Evolutionary conservation across 1,139 yeast species (phyloP).

Genomic region (Pichia cactophila): DNA sequence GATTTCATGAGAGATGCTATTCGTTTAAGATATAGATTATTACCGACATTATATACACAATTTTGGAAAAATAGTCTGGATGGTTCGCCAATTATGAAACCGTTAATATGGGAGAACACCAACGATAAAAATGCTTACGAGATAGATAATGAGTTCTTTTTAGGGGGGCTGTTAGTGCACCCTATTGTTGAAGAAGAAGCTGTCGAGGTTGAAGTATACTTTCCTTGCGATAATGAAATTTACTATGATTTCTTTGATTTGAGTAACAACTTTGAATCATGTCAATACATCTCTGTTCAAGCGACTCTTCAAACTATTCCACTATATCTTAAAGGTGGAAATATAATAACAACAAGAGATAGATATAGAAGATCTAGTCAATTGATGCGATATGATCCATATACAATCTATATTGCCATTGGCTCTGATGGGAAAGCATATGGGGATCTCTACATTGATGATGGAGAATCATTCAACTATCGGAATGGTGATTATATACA

Average conservation of each 20-base stretch:
- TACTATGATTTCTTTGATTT: slow-evolving; percentile 55
- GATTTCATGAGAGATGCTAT: slow-evolving; percentile 63
- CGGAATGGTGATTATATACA: slow-evolving; percentile 40
- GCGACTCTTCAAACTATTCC: slow-evolving; percentile 65
- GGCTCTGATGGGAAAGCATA: slow-evolving; percentile 39
- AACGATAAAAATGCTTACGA: slow-evolving; percentile 41
- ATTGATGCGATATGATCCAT: slow-evolving; percentile 77
- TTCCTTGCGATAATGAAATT: slow-evolving; percentile 54
- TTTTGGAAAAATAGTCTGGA: slow-evolving; percentile 54
- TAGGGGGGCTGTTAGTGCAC: slow-evolving; percentile 77
- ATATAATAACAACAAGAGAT: slow-evolving; percentile 58
- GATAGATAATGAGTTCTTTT: slow-evolving; percentile 77
- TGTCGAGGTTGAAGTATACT: slow-evolving; percentile 36
- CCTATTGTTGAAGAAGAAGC: slow-evolving; percentile 67
- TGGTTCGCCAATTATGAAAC: slow-evolving; percentile 71
- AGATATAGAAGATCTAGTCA: slow-evolving; percentile 74
- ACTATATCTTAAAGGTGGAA: slow-evolving; percentile 69
- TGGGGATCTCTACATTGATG: slow-evolving; percentile 65
- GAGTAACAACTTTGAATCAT: slow-evolving; percentile 15
- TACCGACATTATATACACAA: slow-evolving; percentile 78
- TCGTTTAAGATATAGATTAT: slow-evolving; percentile 59
- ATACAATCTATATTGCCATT: slow-evolving; percentile 63
- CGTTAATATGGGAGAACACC: slow-evolving; percentile 64
- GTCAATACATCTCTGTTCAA: slow-evolving; percentile 35
- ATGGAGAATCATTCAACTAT: slow-evolving; percentile 68